Percentiles rank a stretch among this genome's conserved stretches.
Conservation (phyloP, 345 rosid genomes). For the Atalantia buxifolia region DNA sequence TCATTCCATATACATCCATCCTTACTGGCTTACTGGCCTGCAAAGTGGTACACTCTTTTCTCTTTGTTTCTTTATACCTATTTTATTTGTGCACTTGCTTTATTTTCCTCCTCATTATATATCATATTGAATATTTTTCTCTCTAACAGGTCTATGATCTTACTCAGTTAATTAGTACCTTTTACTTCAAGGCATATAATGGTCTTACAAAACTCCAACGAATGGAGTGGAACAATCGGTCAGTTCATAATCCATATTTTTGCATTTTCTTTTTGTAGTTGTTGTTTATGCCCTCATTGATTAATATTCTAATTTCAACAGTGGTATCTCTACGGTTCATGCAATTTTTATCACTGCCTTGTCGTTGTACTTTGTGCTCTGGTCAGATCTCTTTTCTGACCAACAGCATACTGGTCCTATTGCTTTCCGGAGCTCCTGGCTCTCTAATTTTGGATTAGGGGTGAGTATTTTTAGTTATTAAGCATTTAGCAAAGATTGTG, state of each 20-base stretch:
- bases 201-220: conserved; percentile 58
- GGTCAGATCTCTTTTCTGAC: conserved; percentile 72
- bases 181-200: conserved; percentile 55
- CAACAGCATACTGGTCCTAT: conserved; percentile 32
- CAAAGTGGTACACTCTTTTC: conserved; percentile 61
- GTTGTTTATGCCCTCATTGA: conserved; percentile 5
- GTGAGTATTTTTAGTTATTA: conserved; percentile 33
- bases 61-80: not conserved
- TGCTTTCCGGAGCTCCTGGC: conserved; percentile 58
- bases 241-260: conserved; percentile 9
- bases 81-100: not conserved
- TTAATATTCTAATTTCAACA: conserved; percentile 30
- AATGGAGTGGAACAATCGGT: conserved; percentile 90
- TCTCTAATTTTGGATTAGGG: conserved; percentile 71
- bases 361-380: conserved; percentile 71
- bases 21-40: conserved; percentile 69
- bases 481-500: not conserved
- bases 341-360: conserved; percentile 57
- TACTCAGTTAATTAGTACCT: conserved; percentile 48
- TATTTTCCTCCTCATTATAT: not conserved
- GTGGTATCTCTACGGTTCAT: conserved; percentile 79
- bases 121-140: not conserved
- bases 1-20: conserved; percentile 72
- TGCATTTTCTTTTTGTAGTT: conserved; percentile 1
- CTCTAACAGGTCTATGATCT: conserved; percentile 62